Conservation (phyloP, 257 asterid species). For the Jasminum sambac region DNA sequence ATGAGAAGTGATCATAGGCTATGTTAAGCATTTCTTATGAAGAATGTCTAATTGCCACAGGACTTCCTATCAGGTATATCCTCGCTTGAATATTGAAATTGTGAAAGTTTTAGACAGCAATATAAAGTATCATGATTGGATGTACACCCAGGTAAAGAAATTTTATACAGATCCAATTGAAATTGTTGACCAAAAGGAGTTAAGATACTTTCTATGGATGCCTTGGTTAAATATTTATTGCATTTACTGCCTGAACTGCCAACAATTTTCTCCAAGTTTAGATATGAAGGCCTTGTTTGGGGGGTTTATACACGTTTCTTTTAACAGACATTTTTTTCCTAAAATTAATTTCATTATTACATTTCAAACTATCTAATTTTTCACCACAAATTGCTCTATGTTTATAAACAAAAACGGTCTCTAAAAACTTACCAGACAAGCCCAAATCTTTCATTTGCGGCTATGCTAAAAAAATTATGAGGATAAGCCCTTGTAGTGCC, state of each 20-base stretch:
- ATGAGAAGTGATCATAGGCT: neutral
- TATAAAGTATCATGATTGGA: neutral
- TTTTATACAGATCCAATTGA: neutral
- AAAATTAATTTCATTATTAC: no score
- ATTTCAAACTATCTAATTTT: no score
- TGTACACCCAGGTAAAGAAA: neutral
- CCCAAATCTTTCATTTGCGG: neutral
- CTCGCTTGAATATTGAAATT: neutral
- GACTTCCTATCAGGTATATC: neutral
- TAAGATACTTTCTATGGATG: neutral
- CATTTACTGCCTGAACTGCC: neutral
- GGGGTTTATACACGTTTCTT: no score
- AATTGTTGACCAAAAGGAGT: neutral
- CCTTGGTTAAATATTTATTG: neutral
- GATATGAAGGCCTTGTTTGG: neutral
- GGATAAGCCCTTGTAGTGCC: neutral
- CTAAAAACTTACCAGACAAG: no score
- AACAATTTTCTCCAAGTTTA: neutral
- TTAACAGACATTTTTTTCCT: no score
- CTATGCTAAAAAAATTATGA: neutral
- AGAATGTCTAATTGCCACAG: neutral
- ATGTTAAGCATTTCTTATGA: neutral
- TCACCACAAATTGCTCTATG: no score
- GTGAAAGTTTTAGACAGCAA: neutral
- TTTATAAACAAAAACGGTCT: no score